These are phyloP conservation scores for Tanacetum coccineum DNA, from an alignment of 129 eudicot species.

Conservation along the genomic window DNA sequence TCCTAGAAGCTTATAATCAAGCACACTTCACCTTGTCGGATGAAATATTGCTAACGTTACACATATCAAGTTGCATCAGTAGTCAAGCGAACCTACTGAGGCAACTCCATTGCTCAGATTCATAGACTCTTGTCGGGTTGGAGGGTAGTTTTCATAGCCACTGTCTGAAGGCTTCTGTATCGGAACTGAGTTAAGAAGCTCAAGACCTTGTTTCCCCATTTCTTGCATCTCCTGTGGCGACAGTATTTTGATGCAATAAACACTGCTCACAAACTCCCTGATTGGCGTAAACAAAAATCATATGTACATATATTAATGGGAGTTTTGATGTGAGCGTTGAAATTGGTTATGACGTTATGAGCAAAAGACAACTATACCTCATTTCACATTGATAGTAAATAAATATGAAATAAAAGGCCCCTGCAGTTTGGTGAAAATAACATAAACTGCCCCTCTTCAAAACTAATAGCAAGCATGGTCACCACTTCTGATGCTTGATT, in stretches of 20 bases:
- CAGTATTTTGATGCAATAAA: constrained; percentile 79
- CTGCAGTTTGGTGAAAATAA: too few species aligned
- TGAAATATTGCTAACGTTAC: constrained; percentile 29
- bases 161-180: constrained; percentile 35
- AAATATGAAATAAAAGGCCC: too few species aligned
- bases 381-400: too few species aligned
- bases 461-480: too few species aligned
- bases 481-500: too few species aligned
- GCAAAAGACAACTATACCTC: too few species aligned
- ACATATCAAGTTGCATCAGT: constrained; percentile 31
- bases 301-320: neutral
- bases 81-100: constrained; percentile 69
- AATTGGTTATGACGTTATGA: too few species aligned
- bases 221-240: constrained; percentile 89
- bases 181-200: constrained; percentile 55
- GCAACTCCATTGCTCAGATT: constrained; percentile 53
- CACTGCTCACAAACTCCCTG: constrained; percentile 92
- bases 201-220: constrained; percentile 75
- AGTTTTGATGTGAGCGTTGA: too few species aligned
- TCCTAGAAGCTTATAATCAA: constrained; percentile 33
- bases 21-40: constrained; percentile 19
- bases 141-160: constrained; percentile 42
- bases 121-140: constrained; percentile 44
- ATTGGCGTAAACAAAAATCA: neutral
- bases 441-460: too few species aligned